A percentile compares a stretch with the other conserved stretches of the same genome.
Evolutionary conservation across 441 rosid species (phyloP).

Genomic region (Theobroma grandiflorum): DNA sequence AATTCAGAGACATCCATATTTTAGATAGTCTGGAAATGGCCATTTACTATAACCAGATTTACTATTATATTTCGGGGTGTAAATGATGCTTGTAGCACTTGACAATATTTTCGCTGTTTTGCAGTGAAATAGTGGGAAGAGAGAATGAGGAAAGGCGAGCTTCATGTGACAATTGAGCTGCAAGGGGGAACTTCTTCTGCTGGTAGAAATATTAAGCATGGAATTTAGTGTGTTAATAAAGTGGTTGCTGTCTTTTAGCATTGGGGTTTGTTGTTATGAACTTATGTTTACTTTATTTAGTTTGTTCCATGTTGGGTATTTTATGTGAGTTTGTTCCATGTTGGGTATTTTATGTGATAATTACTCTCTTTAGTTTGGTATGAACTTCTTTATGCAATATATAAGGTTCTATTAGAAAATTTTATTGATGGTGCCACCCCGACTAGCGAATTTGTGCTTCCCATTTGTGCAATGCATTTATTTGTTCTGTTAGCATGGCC

Average conservation of each 20-base stretch:
- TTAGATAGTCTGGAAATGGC: neutral
- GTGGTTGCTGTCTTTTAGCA: neutral
- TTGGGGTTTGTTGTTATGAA: neutral
- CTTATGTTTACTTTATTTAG: neutral
- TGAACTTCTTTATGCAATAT: neutral
- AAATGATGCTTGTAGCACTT: neutral
- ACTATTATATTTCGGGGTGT: neutral
- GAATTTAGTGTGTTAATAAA: neutral
- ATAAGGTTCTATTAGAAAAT: neutral
- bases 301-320: no score
- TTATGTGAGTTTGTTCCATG: no score
- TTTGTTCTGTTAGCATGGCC: neutral
- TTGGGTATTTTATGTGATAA: neutral
- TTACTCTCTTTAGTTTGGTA: no score
- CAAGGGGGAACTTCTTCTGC: neutral
- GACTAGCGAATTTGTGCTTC: neutral
- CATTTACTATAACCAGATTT: neutral
- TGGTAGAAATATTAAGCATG: neutral
- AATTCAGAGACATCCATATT: neutral
- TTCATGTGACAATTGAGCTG: neutral
- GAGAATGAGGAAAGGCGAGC: conserved; percentile 17
- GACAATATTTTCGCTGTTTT: neutral
- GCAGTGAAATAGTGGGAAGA: neutral
- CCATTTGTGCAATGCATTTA: neutral
- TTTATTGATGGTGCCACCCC: neutral